Conservation (phyloP, 306 rosid genomes). For the Prunus dulcis region DNA sequence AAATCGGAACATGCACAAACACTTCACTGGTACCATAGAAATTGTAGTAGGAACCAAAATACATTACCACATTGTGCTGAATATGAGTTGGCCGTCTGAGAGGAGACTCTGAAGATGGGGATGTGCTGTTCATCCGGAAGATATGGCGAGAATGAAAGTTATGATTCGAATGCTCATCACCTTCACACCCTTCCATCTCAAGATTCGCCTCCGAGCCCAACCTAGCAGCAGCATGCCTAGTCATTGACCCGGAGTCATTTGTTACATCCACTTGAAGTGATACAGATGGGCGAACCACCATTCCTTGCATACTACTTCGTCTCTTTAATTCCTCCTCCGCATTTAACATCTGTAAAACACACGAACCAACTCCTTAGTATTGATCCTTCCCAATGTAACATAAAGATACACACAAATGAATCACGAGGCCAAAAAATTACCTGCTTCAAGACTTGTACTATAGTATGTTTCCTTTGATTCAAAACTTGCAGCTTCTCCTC, state of each 20-base stretch:
- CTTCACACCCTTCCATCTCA: slow-evolving; percentile 71
- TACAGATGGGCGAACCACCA: slow-evolving; percentile 42
- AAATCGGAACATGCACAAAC: slow-evolving; percentile 5
- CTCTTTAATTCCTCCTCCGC: slow-evolving; percentile 94
- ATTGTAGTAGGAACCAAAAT: not conserved
- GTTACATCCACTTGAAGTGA: slow-evolving; percentile 61
- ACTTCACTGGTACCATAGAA: not conserved
- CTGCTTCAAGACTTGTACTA: slow-evolving; percentile 88
- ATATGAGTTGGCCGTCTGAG: slow-evolving; percentile 59
- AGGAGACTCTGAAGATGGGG: slow-evolving; percentile 92
- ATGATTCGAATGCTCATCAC: slow-evolving; percentile 59
- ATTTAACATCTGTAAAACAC: slow-evolving; percentile 63
- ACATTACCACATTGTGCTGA: slow-evolving; percentile 63
- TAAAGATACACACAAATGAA: not conserved
- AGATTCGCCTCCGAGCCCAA: slow-evolving; percentile 54
- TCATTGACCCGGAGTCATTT: slow-evolving; percentile 63
- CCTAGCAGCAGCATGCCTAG: slow-evolving; percentile 49
- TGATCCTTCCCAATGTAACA: not conserved
- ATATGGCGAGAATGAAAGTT: slow-evolving; percentile 51
- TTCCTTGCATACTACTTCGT: slow-evolving; percentile 53
- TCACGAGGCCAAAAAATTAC: slow-evolving; percentile 24
- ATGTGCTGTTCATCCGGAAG: slow-evolving; percentile 61
- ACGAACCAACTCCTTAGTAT: slow-evolving; percentile 1
- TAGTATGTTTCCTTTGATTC: slow-evolving; percentile 76
- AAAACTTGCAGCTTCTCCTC: slow-evolving; percentile 69